Conservation (phyloP, 345 rosid genomes). For the Trapa bicornis region DNA sequence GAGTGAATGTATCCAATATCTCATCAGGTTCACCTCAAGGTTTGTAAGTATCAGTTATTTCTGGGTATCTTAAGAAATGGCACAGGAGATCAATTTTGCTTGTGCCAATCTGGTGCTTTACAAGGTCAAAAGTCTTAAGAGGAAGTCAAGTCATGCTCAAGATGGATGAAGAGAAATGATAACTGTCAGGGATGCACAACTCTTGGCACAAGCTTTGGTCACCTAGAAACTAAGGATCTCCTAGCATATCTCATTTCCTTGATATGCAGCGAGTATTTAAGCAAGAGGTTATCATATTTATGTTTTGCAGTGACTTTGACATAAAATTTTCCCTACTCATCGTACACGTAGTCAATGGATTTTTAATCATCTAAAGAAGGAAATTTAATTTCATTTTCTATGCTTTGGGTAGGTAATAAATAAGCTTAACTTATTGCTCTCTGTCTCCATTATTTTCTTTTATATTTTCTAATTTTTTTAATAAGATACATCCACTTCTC, state of each 20-base stretch:
- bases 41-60: neutral
- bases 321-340: neutral
- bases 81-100: neutral
- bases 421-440: neutral
- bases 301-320: neutral
- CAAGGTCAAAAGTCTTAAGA: neutral
- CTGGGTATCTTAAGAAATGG: neutral
- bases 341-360: neutral
- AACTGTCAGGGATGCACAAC: neutral
- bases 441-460: neutral
- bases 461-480: neutral
- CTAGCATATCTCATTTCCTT: neutral
- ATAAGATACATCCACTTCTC: neutral
- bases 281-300: neutral
- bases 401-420: neutral
- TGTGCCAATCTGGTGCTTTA: slow-evolving; percentile 1
- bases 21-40: neutral
- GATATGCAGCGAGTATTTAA: neutral
- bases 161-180: neutral
- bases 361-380: neutral
- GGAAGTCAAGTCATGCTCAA: neutral
- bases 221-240: neutral
- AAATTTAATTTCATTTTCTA: neutral
- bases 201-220: neutral
- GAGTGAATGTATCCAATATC: neutral